Conservation (phyloP, 2,329 filamentous ascomycete species). For the Rhynchosporium graminicola region DNA sequence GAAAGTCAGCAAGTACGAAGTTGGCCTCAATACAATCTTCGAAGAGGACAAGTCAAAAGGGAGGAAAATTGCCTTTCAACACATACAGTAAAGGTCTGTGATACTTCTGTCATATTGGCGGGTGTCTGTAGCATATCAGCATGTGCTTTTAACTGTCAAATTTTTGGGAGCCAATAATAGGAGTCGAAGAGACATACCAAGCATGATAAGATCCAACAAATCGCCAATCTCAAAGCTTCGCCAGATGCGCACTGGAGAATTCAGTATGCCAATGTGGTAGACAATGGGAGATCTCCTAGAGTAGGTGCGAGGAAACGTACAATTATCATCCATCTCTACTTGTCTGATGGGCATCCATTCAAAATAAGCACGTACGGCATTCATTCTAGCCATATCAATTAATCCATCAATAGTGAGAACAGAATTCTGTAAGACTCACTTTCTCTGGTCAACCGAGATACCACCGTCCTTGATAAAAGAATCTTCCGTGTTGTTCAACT, state of each 20-base stretch:
- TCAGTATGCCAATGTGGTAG: conserved; percentile 22
- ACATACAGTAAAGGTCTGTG: conserved; percentile 52
- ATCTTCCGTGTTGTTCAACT: conserved; percentile 65
- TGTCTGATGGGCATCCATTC: conserved; percentile 58
- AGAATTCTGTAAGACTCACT: conserved; percentile 40
- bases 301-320: background rate
- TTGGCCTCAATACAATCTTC: background rate
- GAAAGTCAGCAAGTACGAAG: background rate
- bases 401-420: background rate
- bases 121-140: conserved; percentile 34
- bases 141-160: background rate
- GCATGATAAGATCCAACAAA: conserved; percentile 66
- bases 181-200: conserved; percentile 51
- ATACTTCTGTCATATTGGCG: conserved; percentile 68
- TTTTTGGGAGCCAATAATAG: background rate
- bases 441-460: conserved; percentile 70
- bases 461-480: conserved; percentile 58
- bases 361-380: conserved; percentile 70
- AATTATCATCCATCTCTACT: conserved; percentile 66
- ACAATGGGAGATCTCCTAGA: conserved; percentile 22
- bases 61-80: background rate
- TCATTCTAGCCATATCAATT: conserved; percentile 46
- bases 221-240: conserved; percentile 65
- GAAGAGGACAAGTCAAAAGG: background rate
- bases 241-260: conserved; percentile 58